These are phyloP conservation scores for Akanthomyces uredinophilus DNA, from an alignment of 2,329 filamentous ascomycete genomes.

Conservation along the genomic window DNA sequence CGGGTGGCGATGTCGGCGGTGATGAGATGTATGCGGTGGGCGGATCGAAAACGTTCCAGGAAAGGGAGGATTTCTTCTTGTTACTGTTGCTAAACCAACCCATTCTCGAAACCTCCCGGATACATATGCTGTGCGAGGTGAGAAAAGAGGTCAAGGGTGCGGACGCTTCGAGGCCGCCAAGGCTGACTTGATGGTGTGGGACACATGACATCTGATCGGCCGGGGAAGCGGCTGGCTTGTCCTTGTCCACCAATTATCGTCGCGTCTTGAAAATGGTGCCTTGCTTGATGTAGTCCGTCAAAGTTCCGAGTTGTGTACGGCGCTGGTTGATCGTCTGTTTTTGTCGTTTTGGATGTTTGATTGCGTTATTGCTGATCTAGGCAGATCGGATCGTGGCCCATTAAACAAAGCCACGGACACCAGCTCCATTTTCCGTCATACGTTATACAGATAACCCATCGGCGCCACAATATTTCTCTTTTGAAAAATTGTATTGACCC, in stretches of 20 bases:
- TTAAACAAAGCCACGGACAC: background rate
- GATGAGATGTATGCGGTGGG: slow-evolving; percentile 18
- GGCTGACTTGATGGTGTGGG: background rate
- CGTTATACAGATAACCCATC: background rate
- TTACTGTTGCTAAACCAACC: slow-evolving; percentile 11
- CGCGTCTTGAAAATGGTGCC: background rate
- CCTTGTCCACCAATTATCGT: background rate
- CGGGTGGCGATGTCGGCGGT: background rate
- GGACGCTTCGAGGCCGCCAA: background rate
- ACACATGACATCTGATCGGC: slow-evolving; percentile 9
- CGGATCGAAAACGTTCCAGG: slow-evolving; percentile 12
- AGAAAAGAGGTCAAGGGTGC: background rate
- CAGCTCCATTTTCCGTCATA: no score
- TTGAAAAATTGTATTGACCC: background rate
- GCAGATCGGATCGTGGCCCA: background rate
- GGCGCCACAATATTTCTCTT: background rate
- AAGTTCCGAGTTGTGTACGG: no score
- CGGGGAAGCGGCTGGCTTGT: background rate
- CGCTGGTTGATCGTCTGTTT: no score
- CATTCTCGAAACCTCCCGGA: background rate
- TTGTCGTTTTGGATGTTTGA: no score
- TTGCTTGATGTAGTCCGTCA: no score
- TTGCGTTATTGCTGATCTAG: no score
- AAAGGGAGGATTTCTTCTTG: background rate
- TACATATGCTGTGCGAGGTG: background rate